Evolutionary conservation across 2,329 filamentous ascomycete genomes (phyloP).

Genomic region (Colletotrichum tropicale): DNA sequence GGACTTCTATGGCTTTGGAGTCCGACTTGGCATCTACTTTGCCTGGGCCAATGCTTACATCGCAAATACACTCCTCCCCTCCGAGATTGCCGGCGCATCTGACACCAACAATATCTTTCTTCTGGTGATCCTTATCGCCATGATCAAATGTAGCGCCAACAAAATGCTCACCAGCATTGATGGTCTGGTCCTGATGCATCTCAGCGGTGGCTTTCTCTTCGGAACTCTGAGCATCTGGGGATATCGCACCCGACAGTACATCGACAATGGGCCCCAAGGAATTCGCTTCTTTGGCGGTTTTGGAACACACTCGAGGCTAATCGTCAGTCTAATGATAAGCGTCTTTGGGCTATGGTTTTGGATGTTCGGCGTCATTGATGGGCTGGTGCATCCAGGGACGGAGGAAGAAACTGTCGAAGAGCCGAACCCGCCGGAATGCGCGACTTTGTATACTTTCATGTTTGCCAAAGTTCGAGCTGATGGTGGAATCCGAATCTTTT

Average conservation of each 20-base stretch:
- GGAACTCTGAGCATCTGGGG: conserved; percentile 30
- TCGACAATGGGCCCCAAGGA: conserved; percentile 21
- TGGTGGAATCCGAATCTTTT: conserved; percentile 25
- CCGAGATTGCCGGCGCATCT: conserved; percentile 23
- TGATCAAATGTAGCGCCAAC: conserved; percentile 22
- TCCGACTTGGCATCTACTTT: conserved; percentile 35
- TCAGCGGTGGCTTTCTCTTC: conserved; percentile 31
- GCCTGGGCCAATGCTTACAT: conserved; percentile 30
- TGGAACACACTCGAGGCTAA: conserved; percentile 27
- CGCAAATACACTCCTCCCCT: conserved; percentile 28
- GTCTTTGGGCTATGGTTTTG: conserved; percentile 32
- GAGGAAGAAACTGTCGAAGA: conserved; percentile 15
- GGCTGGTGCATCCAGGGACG: conserved; percentile 6
- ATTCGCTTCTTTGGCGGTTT: conserved; percentile 26
- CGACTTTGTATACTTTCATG: conserved; percentile 27
- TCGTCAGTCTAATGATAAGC: conserved; percentile 25
- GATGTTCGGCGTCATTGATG: conserved; percentile 23
- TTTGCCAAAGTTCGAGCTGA: conserved; percentile 26
- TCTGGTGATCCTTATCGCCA: conserved; percentile 31
- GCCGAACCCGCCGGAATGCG: conserved; percentile 20
- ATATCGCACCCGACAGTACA: conserved; percentile 27
- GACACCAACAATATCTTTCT: conserved; percentile 35
- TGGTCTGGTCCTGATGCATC: conserved; percentile 31
- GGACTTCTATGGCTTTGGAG: conserved; percentile 36
- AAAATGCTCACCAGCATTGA: conserved; percentile 25